Evolutionary conservation across 2,329 filamentous ascomycete genomes (phyloP).

Genomic region (Ceratocystis diversiconidia): DNA sequence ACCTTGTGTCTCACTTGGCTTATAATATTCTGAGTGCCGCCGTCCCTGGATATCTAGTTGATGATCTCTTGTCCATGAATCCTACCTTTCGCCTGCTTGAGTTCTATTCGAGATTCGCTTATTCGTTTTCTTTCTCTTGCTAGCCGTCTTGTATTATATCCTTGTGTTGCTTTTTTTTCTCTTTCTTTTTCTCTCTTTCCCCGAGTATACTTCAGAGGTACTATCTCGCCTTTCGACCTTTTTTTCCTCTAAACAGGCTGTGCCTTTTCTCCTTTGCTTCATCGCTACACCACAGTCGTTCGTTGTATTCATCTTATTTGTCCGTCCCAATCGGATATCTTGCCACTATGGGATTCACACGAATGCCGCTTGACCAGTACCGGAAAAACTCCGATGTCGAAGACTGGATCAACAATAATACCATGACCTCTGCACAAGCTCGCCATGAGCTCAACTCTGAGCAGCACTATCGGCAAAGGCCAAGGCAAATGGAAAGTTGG

Average conservation of each 20-base stretch:
- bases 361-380: conserved; percentile 8
- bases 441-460: conserved; percentile 14
- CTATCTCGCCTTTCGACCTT: neutral
- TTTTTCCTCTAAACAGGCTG: neutral
- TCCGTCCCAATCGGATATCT: neutral
- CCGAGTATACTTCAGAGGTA: neutral
- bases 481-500: conserved; percentile 14
- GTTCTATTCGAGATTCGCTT: neutral
- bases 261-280: neutral
- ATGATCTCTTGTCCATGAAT: neutral
- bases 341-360: conserved; percentile 4
- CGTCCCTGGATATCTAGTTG: neutral
- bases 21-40: neutral
- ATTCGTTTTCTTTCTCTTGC: neutral
- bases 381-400: conserved; percentile 2
- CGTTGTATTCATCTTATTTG: neutral
- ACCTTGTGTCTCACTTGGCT: neutral
- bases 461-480: conserved; percentile 9
- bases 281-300: neutral
- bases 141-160: neutral
- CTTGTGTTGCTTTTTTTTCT: neutral
- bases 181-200: neutral
- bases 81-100: neutral
- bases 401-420: conserved; percentile 1
- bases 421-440: neutral